Evolutionary conservation across 176 grass and related monocot species (phyloP), one percentile per base, ranked within the genome.

Genomic region (Pontederia crassipes): DNA sequence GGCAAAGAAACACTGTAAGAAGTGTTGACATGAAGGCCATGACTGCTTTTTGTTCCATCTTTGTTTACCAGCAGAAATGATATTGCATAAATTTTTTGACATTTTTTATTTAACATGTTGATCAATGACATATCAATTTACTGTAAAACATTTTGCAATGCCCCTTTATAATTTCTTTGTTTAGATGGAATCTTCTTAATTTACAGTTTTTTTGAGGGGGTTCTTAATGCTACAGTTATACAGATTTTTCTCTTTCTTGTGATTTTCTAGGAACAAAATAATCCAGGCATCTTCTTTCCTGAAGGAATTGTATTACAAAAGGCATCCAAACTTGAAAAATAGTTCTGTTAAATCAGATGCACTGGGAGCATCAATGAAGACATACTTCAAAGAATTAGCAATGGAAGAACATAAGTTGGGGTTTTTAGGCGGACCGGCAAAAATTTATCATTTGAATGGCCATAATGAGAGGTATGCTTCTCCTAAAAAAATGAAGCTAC

Each of bases 261-360:
- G 14, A 50, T 45, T 69, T 61, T 15, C 61, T 20, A 95, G 90
- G 90, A 74, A 95, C 56, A 81, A 65, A 11, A 57, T 81, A 51
- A 77, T 95, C 66, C 70, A 55, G 59, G 55, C 71, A 32, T 69
- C 57, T 54, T 77, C 74, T 67, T 46, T 89, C 57, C 89, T 95
- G 85, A 86, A 61, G 28, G 86, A 84, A 81, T 67, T 84, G 15
- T 95, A 95, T 79, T 77, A 79, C 72, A 86, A 95, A 62, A 87
- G 65, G 49, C 86, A 95, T 80, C 82, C 86, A 20, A 53, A 50
- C 71, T 71, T 65, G 62, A 77, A 40, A 50, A 32, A 49, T 9
- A 52, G 8, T 54, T 74, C 65, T 58, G 24, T 67, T 56, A 73
- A 61, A 12, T 56, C 57, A 8, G 13, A 82, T 75, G 54, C 59